Evolutionary conservation across 164 flowering plant species (phyloP).

Genomic region (Amborella trichopoda): DNA sequence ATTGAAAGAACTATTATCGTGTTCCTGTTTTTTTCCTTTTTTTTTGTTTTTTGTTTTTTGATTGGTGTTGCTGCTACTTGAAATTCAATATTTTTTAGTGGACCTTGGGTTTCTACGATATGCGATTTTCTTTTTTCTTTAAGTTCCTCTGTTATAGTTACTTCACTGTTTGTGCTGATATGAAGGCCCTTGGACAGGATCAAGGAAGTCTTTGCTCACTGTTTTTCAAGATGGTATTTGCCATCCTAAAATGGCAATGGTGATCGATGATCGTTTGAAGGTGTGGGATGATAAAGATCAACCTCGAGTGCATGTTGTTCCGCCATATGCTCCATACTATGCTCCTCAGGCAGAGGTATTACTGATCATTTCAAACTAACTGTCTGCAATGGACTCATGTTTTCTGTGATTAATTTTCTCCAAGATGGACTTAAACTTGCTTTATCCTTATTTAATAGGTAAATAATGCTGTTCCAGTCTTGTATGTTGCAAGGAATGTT

Average conservation of each 20-base stretch:
- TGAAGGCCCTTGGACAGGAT: slow-evolving; percentile 30
- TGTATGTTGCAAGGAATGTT: slow-evolving; percentile 96
- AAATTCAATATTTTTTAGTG: no score
- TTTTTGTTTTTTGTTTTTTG: no score
- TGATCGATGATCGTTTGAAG: slow-evolving; percentile 95
- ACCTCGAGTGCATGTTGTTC: slow-evolving; percentile 95
- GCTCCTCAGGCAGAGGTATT: slow-evolving; percentile 98
- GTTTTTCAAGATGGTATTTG: slow-evolving; percentile 89
- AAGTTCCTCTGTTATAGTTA: no score
- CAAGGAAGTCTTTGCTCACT: slow-evolving; percentile 73
- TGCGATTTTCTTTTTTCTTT: no score
- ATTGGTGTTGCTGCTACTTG: no score
- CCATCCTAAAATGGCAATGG: slow-evolving; percentile 97
- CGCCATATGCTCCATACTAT: slow-evolving; percentile 98
- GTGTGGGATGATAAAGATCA: slow-evolving; percentile 99
- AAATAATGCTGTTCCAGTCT: slow-evolving; percentile 64
- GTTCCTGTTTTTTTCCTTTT: no score
- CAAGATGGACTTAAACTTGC: no score
- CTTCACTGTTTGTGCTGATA: no score
- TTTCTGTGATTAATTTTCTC: not conserved
- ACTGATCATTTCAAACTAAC: not conserved
- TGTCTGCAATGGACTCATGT: not conserved
- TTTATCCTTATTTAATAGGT: slow-evolving; percentile 32
- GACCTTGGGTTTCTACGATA: no score
- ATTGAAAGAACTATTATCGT: no score